A percentile compares a stretch with the other conserved stretches of the same genome.
Conservation (phyloP, 2,329 filamentous ascomycete species). For the Cercospora sp. region DNA sequence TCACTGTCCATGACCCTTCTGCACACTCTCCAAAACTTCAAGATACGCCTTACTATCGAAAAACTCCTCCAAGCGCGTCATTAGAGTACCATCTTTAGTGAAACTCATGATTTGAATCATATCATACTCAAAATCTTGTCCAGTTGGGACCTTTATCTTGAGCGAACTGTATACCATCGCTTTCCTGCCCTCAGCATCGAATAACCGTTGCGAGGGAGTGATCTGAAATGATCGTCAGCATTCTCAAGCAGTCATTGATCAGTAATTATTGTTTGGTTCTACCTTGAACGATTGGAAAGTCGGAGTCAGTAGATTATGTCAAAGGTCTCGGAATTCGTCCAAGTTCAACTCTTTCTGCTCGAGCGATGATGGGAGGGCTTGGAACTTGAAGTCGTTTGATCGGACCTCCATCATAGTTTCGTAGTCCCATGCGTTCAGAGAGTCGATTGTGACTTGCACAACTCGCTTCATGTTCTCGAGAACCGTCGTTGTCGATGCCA, state of each 20-base stretch:
- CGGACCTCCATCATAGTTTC: not conserved
- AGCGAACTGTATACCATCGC: not conserved
- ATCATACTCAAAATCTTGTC: not conserved
- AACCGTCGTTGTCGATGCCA: not conserved
- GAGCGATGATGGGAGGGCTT: conserved; percentile 1
- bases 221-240: not conserved
- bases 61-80: conserved; percentile 5
- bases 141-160: not conserved
- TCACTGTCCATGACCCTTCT: not conserved
- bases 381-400: not conserved
- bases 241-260: not conserved
- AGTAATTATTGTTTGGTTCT: no score
- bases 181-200: not conserved
- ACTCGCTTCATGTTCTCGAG: conserved; percentile 3
- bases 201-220: not conserved
- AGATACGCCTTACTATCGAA: conserved; percentile 9
- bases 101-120: conserved; percentile 8
- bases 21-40: not conserved
- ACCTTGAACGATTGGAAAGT: conserved; percentile 5
- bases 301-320: conserved; percentile 2
- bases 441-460: not conserved
- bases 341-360: not conserved
- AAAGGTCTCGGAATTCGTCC: not conserved
- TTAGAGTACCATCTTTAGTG: not conserved
- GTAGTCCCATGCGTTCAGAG: conserved; percentile 2